These are phyloP conservation scores for Stylosanthes scabra DNA, from an alignment of 331 rosid genomes.

Conservation along the genomic window DNA sequence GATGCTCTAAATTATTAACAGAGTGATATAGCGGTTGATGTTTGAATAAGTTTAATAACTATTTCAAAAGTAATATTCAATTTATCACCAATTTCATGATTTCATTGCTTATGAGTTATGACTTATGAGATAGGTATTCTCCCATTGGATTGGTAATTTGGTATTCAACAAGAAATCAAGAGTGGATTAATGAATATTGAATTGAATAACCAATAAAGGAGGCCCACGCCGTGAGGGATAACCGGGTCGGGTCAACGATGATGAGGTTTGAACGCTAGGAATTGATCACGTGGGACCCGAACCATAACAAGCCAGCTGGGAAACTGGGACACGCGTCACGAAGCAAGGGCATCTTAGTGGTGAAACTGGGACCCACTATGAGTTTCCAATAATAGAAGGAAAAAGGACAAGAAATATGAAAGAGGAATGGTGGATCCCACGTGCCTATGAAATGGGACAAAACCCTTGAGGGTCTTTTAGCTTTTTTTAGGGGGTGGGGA, in stretches of 20 bases:
- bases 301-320: not conserved
- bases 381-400: constrained; percentile 27
- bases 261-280: constrained; percentile 19
- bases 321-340: constrained; percentile 28
- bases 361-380: constrained; percentile 19
- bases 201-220: not conserved
- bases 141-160: too few relatives aligned
- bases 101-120: too few relatives aligned
- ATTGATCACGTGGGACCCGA: constrained; percentile 40
- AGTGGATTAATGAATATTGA: too few relatives aligned
- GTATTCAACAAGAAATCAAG: too few relatives aligned
- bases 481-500: constrained; percentile 34
- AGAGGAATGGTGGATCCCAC: not conserved
- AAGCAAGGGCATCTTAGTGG: not conserved
- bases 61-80: too few relatives aligned
- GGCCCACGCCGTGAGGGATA: not conserved
- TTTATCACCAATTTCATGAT: too few relatives aligned
- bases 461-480: constrained; percentile 11
- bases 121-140: too few relatives aligned
- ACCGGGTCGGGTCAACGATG: constrained; percentile 16
- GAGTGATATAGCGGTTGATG: too few relatives aligned
- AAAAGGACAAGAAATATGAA: not conserved
- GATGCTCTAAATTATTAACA: too few relatives aligned
- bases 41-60: too few relatives aligned
- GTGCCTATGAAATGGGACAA: constrained; percentile 18